A percentile compares a stretch with the other conserved stretches of the same genome.
Conservation (phyloP, 2,329 filamentous ascomycete genomes). For the Hymenoscyphus fructigenus region DNA sequence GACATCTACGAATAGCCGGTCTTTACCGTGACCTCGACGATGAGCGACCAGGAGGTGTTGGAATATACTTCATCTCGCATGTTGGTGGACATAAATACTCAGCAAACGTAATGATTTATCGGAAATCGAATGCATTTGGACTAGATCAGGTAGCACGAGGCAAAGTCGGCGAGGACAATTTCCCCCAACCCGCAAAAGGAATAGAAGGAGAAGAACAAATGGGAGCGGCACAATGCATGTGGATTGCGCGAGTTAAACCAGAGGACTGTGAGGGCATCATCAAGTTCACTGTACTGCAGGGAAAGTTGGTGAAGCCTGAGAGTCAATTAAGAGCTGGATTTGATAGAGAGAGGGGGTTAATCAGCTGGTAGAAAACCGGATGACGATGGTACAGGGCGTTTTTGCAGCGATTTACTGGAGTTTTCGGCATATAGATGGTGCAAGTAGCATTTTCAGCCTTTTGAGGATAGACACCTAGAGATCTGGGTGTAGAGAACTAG, state of each 20-base stretch:
- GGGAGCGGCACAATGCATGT: conserved; percentile 85
- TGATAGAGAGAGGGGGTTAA: conserved; percentile 73
- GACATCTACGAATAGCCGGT: conserved; percentile 80
- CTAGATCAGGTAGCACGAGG: conserved; percentile 33
- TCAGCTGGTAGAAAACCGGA: conserved; percentile 70
- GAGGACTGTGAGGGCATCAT: conserved; percentile 94
- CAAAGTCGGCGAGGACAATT: conserved; percentile 37
- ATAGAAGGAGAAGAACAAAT: conserved; percentile 38
- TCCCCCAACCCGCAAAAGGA: conserved; percentile 33
- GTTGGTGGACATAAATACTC: conserved; percentile 96
- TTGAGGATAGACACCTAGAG: conserved; percentile 1
- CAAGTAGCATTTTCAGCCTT: background rate
- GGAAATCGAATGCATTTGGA: conserved; percentile 45
- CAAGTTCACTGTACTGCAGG: conserved; percentile 83
- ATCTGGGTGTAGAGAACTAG: background rate
- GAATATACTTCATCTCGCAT: conserved; percentile 94
- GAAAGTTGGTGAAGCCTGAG: conserved; percentile 89
- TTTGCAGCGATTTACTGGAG: background rate
- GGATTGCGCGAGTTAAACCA: conserved; percentile 80
- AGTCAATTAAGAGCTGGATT: conserved; percentile 86
- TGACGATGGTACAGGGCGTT: background rate
- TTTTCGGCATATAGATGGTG: background rate
- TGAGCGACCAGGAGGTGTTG: conserved; percentile 84
- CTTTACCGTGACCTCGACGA: conserved; percentile 87
- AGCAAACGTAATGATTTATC: conserved; percentile 91